Evolutionary conservation across 2,329 filamentous ascomycete species (phyloP).

Genomic region (Alternaria alternata): DNA sequence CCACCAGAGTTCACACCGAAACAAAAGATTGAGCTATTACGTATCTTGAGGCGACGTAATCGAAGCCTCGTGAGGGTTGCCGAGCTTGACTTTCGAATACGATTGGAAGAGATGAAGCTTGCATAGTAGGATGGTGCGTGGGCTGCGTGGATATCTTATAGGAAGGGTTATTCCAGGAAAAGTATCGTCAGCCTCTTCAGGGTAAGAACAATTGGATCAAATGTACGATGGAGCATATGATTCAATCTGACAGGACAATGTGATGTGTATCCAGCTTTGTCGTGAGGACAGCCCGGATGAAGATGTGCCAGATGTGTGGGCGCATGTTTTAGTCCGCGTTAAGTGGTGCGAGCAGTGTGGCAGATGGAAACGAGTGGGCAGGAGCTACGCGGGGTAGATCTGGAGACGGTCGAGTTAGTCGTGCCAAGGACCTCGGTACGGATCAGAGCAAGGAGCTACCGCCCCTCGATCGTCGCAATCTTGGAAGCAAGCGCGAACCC

Average conservation of each 20-base stretch:
- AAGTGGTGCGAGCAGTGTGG: no score
- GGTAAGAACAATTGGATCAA: neutral
- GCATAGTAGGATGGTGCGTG: neutral
- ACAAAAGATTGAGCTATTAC: neutral
- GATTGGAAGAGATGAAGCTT: neutral
- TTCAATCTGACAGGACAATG: neutral
- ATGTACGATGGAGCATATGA: neutral
- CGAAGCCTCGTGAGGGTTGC: neutral
- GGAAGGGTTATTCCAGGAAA: neutral
- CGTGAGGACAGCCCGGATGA: no score
- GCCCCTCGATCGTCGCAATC: neutral
- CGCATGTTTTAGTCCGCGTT: no score
- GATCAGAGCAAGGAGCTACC: neutral
- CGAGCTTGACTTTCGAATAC: neutral
- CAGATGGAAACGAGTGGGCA: neutral
- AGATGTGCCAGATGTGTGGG: no score
- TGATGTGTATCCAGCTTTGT: neutral
- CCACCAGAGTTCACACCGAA: neutral
- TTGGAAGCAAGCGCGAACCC: neutral
- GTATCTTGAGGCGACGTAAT: neutral
- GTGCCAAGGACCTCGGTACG: conserved; percentile 9
- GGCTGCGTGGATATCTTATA: neutral
- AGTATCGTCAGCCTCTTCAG: neutral
- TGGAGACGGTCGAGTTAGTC: neutral
- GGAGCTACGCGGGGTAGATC: neutral